Conservation (phyloP, 225 moss, liverwort and hornwort species). For the Physcomitrium patens region DNA sequence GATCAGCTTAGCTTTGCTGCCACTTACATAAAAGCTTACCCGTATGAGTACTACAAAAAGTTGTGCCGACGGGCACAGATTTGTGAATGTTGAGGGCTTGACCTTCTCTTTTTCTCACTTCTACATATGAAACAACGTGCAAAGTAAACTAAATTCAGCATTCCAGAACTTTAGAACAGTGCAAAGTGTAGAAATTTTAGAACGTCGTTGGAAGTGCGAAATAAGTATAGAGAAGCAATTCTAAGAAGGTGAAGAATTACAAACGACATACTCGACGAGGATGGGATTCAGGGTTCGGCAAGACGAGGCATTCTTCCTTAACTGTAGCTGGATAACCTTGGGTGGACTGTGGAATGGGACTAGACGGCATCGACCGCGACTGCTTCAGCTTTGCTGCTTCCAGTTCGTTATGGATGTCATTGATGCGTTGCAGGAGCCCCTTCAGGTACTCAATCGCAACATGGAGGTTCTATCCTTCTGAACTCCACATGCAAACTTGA, state of each 20-base stretch:
- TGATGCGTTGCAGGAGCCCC: constrained; percentile 78
- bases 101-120: constrained; percentile 70
- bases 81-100: constrained; percentile 81
- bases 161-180: not conserved
- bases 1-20: too few relatives aligned
- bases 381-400: constrained; percentile 48
- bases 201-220: not conserved
- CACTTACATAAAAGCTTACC: too few relatives aligned
- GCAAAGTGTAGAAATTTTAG: not conserved
- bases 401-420: constrained; percentile 71
- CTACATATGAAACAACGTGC: constrained; percentile 47
- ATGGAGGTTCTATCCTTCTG: constrained; percentile 99
- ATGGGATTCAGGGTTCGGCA: constrained; percentile 73
- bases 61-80: constrained; percentile 71
- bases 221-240: not conserved
- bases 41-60: too few relatives aligned
- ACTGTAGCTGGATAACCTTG: constrained; percentile 44
- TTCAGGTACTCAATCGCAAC: constrained; percentile 89
- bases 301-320: constrained; percentile 75
- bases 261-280: constrained; percentile 53
- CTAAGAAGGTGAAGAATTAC: not conserved
- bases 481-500: too few relatives aligned
- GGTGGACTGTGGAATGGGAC: constrained; percentile 42
- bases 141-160: not conserved
- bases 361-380: constrained; percentile 43